Conservation (phyloP, 1,284 basidiomycete species). For the Sporisorium iseilematis-ciliati region DNA sequence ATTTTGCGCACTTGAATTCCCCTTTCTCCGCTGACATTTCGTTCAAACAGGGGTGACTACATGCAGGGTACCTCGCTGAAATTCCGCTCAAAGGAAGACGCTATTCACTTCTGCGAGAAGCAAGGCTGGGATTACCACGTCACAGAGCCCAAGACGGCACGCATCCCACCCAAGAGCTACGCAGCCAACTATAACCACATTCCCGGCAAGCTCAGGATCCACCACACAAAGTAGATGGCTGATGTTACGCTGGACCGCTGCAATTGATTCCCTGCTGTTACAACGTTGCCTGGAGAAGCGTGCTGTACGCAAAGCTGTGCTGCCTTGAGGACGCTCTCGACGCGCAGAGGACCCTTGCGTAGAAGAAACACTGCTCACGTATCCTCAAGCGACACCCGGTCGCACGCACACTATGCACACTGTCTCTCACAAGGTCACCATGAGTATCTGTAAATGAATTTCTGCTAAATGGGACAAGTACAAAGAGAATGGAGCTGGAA, state of each 20-base stretch:
- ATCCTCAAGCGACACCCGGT: background rate
- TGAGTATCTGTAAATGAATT: background rate
- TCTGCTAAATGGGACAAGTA: slow-evolving; percentile 37
- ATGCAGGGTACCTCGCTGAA: slow-evolving; percentile 91
- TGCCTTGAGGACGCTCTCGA: background rate
- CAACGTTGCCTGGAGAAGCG: background rate
- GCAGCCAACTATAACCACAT: slow-evolving; percentile 84
- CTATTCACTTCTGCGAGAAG: slow-evolving; percentile 82
- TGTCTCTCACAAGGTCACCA: background rate
- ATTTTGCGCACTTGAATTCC: background rate
- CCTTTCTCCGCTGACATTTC: background rate
- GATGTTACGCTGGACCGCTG: slow-evolving; percentile 16
- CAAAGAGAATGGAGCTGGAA: slow-evolving; percentile 15
- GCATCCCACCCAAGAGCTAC: slow-evolving; percentile 80
- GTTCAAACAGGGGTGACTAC: slow-evolving; percentile 83
- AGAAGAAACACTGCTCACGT: background rate
- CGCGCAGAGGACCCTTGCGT: background rate
- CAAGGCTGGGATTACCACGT: slow-evolving; percentile 70
- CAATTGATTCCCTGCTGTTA: background rate
- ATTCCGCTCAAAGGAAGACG: slow-evolving; percentile 91
- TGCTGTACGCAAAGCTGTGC: background rate
- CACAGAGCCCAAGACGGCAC: slow-evolving; percentile 70
- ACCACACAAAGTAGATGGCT: slow-evolving; percentile 86
- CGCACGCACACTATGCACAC: background rate
- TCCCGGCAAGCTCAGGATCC: slow-evolving; percentile 83